Evolutionary conservation across 2,329 filamentous ascomycete genomes (phyloP).

Genomic region (Teratosphaeria viscida): DNA sequence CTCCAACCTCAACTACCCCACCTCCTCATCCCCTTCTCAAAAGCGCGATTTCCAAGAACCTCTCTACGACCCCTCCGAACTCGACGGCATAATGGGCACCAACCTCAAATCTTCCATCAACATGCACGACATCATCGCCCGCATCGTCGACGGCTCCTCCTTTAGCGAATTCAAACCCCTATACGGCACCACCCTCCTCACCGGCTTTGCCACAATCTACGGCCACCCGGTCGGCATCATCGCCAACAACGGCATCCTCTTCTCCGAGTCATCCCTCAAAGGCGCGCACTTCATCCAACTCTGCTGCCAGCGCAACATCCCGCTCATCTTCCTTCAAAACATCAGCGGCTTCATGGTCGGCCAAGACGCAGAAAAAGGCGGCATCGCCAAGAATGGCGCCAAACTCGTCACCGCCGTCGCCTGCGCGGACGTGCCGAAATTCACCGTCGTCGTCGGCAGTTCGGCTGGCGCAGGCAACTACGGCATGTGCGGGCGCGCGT

Average conservation of each 20-base stretch:
- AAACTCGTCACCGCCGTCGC: conserved; percentile 94
- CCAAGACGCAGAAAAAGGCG: conserved; percentile 78
- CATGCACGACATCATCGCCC: conserved; percentile 81
- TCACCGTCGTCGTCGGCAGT: conserved; percentile 90
- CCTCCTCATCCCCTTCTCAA: conserved; percentile 28
- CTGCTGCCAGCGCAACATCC: conserved; percentile 79
- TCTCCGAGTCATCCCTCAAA: conserved; percentile 80
- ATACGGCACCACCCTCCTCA: conserved; percentile 82
- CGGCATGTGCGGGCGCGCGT: conserved; percentile 92
- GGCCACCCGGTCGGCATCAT: conserved; percentile 86
- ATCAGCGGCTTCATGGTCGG: conserved; percentile 99
- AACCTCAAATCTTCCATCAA: conserved; percentile 80
- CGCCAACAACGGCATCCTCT: conserved; percentile 92
- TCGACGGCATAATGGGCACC: conserved; percentile 79
- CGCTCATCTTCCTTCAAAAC: conserved; percentile 89
- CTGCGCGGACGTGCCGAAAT: conserved; percentile 89
- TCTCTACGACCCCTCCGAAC: conserved; percentile 66
- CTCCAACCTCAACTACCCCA: conserved; percentile 81
- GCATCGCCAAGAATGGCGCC: conserved; percentile 95
- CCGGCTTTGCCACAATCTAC: conserved; percentile 76
- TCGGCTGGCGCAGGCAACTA: conserved; percentile 95
- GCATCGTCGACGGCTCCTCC: conserved; percentile 80
- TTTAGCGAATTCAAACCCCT: conserved; percentile 92
- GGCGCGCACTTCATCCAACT: conserved; percentile 96
- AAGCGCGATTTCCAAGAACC: conserved; percentile 55